These are phyloP conservation scores for Aspergillus ochraceoroseus DNA, from an alignment of 2,329 filamentous ascomycete genomes.

Conservation along the genomic window DNA sequence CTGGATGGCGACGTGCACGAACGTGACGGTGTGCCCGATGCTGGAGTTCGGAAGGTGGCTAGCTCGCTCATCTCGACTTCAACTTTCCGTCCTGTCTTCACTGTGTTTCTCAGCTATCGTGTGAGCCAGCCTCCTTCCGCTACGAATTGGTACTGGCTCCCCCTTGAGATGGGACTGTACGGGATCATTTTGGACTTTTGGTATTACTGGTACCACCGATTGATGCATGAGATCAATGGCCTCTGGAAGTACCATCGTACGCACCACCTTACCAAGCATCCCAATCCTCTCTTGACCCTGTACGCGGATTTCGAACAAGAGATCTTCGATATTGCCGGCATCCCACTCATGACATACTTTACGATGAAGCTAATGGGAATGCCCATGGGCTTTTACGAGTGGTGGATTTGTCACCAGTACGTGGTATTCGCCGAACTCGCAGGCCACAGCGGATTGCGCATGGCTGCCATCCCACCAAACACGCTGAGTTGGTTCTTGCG, in stretches of 20 bases:
- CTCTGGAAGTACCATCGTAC: conserved; percentile 47
- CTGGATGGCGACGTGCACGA: conserved; percentile 46
- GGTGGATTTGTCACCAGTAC: conserved; percentile 47
- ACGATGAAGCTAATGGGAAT: conserved; percentile 37
- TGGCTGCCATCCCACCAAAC: conserved; percentile 35
- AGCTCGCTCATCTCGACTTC: conserved; percentile 34
- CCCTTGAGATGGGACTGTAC: conserved; percentile 41
- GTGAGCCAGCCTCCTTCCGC: conserved; percentile 21
- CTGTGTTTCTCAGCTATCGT: conserved; percentile 33
- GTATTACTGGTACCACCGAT: conserved; percentile 40
- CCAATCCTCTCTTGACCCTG: conserved; percentile 41
- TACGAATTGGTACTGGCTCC: conserved; percentile 36
- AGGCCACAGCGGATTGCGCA: conserved; percentile 27
- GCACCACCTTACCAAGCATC: conserved; percentile 46
- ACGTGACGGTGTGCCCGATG: conserved; percentile 44
- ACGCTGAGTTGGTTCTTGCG: conserved; percentile 36
- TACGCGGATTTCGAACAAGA: conserved; percentile 46
- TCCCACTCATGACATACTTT: conserved; percentile 40
- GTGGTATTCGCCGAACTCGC: conserved; percentile 36
- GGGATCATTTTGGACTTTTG: conserved; percentile 45
- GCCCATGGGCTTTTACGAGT: conserved; percentile 47
- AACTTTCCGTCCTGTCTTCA: conserved; percentile 33
- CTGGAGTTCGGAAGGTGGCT: conserved; percentile 34
- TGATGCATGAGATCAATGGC: conserved; percentile 40
- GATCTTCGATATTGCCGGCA: conserved; percentile 42